Conservation (phyloP, 805 yeast genomes). For the Torulaspora microellipsoides region DNA sequence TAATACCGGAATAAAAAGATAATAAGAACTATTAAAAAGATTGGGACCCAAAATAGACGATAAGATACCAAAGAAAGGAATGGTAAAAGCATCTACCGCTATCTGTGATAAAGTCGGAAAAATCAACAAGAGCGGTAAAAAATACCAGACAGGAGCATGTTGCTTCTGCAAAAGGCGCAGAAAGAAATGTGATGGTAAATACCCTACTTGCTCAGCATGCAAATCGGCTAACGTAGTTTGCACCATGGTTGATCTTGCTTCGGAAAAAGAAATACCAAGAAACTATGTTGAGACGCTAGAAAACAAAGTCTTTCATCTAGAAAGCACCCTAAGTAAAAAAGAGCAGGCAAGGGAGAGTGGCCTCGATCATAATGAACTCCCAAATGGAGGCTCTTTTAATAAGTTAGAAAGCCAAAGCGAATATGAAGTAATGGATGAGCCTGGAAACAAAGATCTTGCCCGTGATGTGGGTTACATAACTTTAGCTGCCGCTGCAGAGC, state of each 20-base stretch:
- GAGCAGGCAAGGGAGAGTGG: neutral
- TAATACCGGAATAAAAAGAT: too few species aligned
- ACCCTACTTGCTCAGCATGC: slow-evolving; percentile 46
- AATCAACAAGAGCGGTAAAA: slow-evolving; percentile 15
- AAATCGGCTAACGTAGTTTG: slow-evolving; percentile 40
- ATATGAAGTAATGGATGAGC: neutral
- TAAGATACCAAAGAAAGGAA: neutral
- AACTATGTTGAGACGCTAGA: slow-evolving; percentile 44
- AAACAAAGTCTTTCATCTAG: slow-evolving; percentile 21
- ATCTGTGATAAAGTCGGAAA: neutral
- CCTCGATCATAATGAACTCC: neutral
- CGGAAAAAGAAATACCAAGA: slow-evolving; percentile 45
- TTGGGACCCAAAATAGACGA: neutral
- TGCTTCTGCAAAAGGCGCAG: slow-evolving; percentile 46
- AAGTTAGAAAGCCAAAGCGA: slow-evolving; percentile 1
- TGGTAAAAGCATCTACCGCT: neutral
- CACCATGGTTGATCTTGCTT: slow-evolving; percentile 44
- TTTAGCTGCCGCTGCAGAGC: slow-evolving; percentile 30
- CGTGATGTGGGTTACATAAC: slow-evolving; percentile 33
- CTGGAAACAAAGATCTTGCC: slow-evolving; percentile 17
- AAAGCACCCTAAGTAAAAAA: slow-evolving; percentile 1
- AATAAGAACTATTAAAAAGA: neutral
- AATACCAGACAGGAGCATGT: slow-evolving; percentile 45
- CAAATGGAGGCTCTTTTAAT: neutral
- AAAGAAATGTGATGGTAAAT: slow-evolving; percentile 48